Percentiles rank a stretch among this genome's conserved stretches.
These are phyloP conservation scores for Quercus lobata DNA, from an alignment of 331 rosid species.

Conservation along the genomic window DNA sequence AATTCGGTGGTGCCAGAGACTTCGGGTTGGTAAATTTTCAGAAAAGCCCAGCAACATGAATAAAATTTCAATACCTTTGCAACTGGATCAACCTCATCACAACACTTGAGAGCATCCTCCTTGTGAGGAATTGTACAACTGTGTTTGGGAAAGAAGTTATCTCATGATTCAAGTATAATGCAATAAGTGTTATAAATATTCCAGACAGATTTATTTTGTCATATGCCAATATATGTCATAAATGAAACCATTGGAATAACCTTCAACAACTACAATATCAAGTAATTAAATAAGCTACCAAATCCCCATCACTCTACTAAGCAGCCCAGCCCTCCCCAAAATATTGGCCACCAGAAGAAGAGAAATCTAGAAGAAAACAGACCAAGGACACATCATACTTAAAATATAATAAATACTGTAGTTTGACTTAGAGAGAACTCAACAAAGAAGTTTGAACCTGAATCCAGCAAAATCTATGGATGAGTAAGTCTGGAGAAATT, in stretches of 20 bases:
- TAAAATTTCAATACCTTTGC: slow-evolving; percentile 59
- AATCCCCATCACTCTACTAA: not conserved
- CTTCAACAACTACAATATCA: not conserved
- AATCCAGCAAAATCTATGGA: slow-evolving; percentile 82
- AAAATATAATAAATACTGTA: slow-evolving; percentile 11
- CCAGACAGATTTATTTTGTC: not conserved
- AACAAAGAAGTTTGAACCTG: slow-evolving; percentile 58
- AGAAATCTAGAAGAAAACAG: slow-evolving; percentile 9
- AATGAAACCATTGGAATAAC: not conserved
- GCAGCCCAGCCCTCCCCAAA: slow-evolving; percentile 2
- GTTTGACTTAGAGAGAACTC: not conserved
- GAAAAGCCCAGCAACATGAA: slow-evolving; percentile 9
- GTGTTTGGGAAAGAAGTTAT: slow-evolving; percentile 26
- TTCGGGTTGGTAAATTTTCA: not conserved
- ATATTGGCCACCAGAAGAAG: slow-evolving; percentile 15
- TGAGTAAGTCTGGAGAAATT: slow-evolving; percentile 69
- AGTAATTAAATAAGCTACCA: not conserved
- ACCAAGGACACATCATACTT: slow-evolving; percentile 7
- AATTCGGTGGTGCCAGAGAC: not conserved
- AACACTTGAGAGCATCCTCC: slow-evolving; percentile 68
- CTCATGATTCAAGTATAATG: not conserved
- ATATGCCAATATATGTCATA: not conserved
- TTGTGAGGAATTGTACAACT: slow-evolving; percentile 88
- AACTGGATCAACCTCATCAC: slow-evolving; percentile 93
- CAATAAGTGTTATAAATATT: not conserved